Evolutionary conservation across 164 flowering plant species (phyloP), one percentile per base, ranked within the genome.

Genomic region (Vitis labrusca): DNA sequence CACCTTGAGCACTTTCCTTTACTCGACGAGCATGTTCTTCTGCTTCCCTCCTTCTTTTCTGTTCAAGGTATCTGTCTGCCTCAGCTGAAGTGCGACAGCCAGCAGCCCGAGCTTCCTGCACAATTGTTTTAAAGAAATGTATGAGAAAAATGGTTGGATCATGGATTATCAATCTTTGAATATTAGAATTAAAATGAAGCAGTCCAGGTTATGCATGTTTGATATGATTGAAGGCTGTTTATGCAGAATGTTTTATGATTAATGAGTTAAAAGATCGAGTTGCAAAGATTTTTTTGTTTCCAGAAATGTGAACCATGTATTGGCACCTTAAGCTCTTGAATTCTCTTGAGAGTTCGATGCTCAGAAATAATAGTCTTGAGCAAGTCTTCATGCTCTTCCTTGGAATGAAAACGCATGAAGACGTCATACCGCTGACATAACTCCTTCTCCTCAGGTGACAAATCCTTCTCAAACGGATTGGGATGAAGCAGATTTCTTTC

Each of bases 71-170:
- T 64, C 86, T 81, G 37, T 89, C 89, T n/a, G 89, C 96, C 76
- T 90, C 97, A 64, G 84, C 78, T 59, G 89, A 66, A 16, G 96
- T 85, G 23, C 84, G 88, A 59, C 96, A 94, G 27, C 97, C 97
- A 77, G 93, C 97, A 64, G 86, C 88, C 64, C 88, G 82, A 49
- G 91, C 96, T 71, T 89, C 97, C 98, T 94, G 84, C 62, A 78
- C 9, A 2, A 55, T 48, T 17, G 49, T 29, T 29, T 52, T 27
- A 8, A 61, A 61, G 16, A 3, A 55, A 13, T 32, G 61, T 15
- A 55, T 12, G 6, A 30, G 48, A 53, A 10, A 51, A 55, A 16
- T 15, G 16, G 15, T 2, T 37, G 23, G 29, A 56, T 53, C 50
- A 61, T 30, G 50, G n/a, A 5, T 61, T 32, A 58, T 19, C 13